Conservation (phyloP, 176 grass and related monocot species). For the Pontederia paniculata region DNA sequence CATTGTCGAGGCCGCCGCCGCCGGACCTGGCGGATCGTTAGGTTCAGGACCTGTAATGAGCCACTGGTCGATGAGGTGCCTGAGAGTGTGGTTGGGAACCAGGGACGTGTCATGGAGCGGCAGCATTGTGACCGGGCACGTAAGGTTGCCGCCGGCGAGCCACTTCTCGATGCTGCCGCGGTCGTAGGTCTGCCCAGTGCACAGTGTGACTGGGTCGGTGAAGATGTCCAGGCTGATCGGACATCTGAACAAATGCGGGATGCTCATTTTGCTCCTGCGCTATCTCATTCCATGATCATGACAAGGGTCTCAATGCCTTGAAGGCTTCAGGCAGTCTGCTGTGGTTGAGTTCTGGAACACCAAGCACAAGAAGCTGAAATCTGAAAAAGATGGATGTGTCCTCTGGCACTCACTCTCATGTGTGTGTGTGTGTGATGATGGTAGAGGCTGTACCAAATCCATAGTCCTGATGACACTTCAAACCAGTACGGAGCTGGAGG, state of each 20-base stretch:
- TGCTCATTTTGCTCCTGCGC: slow-evolving; percentile 41
- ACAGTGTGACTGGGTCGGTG: slow-evolving; percentile 83
- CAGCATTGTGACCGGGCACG: slow-evolving; percentile 98
- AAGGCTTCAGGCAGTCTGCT: background rate
- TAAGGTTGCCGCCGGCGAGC: slow-evolving; percentile 71
- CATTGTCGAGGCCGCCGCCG: background rate
- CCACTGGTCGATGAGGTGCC: slow-evolving; percentile 80
- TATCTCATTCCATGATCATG: slow-evolving; percentile 7
- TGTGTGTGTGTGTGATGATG: background rate
- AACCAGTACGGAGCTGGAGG: background rate
- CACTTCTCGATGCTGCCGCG: slow-evolving; percentile 73
- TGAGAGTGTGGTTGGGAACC: slow-evolving; percentile 79
- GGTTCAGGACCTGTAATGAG: slow-evolving; percentile 23
- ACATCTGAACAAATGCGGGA: slow-evolving; percentile 82
- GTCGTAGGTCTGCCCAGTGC: slow-evolving; percentile 95
- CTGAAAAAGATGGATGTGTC: background rate
- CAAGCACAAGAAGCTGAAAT: background rate
- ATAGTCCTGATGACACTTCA: slow-evolving; percentile 2
- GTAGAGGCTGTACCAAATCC: background rate
- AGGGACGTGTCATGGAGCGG: slow-evolving; percentile 46
- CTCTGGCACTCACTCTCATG: background rate
- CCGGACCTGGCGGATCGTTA: background rate
- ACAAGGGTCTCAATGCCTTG: background rate
- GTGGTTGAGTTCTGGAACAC: background rate
- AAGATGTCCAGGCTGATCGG: slow-evolving; percentile 95